Base-by-base conservation (phyloP, 768 basidiomycete genomes). In the Tulasnella sp. region DNA sequence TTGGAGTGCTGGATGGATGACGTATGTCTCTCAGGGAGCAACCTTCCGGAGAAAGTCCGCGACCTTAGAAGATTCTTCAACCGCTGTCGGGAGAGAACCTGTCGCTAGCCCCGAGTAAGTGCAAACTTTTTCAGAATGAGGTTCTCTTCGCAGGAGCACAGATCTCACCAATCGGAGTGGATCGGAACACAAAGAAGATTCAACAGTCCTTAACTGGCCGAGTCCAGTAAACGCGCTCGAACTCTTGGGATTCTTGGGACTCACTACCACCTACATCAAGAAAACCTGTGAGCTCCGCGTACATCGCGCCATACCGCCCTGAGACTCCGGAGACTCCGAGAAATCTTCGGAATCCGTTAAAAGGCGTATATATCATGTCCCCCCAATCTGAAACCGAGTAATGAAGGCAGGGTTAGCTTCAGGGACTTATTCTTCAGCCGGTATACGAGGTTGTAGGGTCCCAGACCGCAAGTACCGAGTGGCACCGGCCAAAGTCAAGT, bases 1-100 rank as follows among this genome's bases (percentile, higher is more conserved):
- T 51, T 86, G 23, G 85, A 86, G 71, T 76, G 84, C 6, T 86
- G 86, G 23, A 84, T 87, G 0, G 86, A 88, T 61, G 84, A 88
- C 75, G 83, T 85, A 0, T 84, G 82, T 0, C 55, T 82, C 5
- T 82, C 83, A 23, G 83, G 80, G 0, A 83, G 87, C 80, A 73
- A 57, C 0, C 86, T 87, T 74, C 81, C 83, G 1, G 81, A 81
- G 26, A 80, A 80, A 37, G 39, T 85, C 42, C 29, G 0, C 4
- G 81, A 83, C 0, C 73, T 87, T 7, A n/a, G 79, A 0, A 35
- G 37, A 0, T 74, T 86, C 11, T 81, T 88, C 15, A 55, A 67
- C 0, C 70, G 84, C 5, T 80, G 84, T 15, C 77, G 85, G 3
- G 81, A 82, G 16, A 73, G 79, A 23, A 73, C 0, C 75, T 87